Evolutionary conservation across 169 alveolate species (phyloP).

Genomic region (Plasmodium malariae): DNA sequence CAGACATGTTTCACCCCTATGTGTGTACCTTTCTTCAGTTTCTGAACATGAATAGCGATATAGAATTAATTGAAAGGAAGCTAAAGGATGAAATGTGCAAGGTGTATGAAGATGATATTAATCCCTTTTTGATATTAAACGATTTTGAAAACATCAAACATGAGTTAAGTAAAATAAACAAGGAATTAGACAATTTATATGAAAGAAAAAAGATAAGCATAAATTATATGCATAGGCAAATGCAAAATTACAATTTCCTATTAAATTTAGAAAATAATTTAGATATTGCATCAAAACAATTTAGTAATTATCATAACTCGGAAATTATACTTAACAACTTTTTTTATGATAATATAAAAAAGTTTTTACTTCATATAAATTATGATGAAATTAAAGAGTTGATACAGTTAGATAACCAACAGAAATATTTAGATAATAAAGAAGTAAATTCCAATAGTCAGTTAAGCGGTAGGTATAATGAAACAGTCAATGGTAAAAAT

Average conservation of each 20-base stretch:
- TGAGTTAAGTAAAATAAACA: slow-evolving; percentile 32
- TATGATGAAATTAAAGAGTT: slow-evolving; percentile 54
- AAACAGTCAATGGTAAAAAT: neutral
- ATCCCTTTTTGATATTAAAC: slow-evolving; percentile 41
- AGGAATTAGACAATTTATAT: slow-evolving; percentile 44
- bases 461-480: slow-evolving; percentile 1
- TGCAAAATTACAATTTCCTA: slow-evolving; percentile 72
- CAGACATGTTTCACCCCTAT: neutral
- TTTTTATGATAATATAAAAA: slow-evolving; percentile 57
- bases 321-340: slow-evolving; percentile 44
- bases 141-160: slow-evolving; percentile 68
- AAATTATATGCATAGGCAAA: slow-evolving; percentile 58
- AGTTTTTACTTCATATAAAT: slow-evolving; percentile 53
- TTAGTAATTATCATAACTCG: slow-evolving; percentile 36
- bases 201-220: slow-evolving; percentile 46
- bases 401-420: slow-evolving; percentile 16
- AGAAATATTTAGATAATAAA: slow-evolving; percentile 15
- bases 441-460: neutral
- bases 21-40: slow-evolving; percentile 12
- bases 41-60: slow-evolving; percentile 63
- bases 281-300: slow-evolving; percentile 38
- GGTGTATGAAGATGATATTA: slow-evolving; percentile 72
- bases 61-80: slow-evolving; percentile 57
- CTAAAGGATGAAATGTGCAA: slow-evolving; percentile 65
- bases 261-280: slow-evolving; percentile 62